A percentile compares a stretch with the other conserved stretches of the same genome.
These are phyloP conservation scores for Hibiscus tridactylites DNA, from an alignment of 345 rosid species.

Conservation along the genomic window DNA sequence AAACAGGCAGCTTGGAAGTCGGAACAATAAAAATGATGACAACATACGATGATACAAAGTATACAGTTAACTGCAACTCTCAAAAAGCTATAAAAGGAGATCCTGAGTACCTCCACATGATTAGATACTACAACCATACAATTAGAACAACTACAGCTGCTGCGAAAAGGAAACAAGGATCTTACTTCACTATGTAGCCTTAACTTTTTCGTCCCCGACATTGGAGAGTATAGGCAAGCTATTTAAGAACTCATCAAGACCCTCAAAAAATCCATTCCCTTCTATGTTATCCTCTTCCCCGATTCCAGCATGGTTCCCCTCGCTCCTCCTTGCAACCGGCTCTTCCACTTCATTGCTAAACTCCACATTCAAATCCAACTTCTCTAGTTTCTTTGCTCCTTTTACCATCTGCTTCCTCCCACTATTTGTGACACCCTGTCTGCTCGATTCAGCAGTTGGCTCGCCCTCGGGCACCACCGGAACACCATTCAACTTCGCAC, in stretches of 20 bases:
- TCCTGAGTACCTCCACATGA: slow-evolving; percentile 2
- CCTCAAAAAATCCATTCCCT: slow-evolving; percentile 83
- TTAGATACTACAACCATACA: slow-evolving; percentile 26
- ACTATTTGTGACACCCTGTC: slow-evolving; percentile 28
- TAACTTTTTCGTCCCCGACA: slow-evolving; percentile 75
- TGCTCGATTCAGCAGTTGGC: slow-evolving; percentile 22
- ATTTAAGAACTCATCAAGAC: slow-evolving; percentile 92
- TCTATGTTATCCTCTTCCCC: slow-evolving; percentile 70
- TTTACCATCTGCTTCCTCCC: slow-evolving; percentile 41
- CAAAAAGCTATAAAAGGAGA: not conserved
- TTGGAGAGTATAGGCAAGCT: slow-evolving; percentile 87
- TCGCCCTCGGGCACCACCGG: slow-evolving; percentile 16
- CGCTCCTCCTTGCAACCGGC: slow-evolving; percentile 32
- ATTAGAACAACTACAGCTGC: slow-evolving; percentile 21
- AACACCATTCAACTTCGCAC: slow-evolving; percentile 15
- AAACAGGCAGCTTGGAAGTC: not conserved
- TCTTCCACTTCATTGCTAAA: slow-evolving; percentile 86
- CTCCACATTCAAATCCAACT: slow-evolving; percentile 95
- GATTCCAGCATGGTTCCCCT: slow-evolving; percentile 37
- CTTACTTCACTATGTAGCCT: slow-evolving; percentile 59
- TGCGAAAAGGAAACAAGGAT: slow-evolving; percentile 14
- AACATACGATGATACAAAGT: not conserved
- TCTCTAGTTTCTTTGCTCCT: slow-evolving; percentile 57
- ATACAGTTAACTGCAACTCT: not conserved
- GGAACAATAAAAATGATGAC: not conserved